phyloP scores from a whole-genome alignment of 768 basidiomycete species.

The Serendipita sp. region DNA sequence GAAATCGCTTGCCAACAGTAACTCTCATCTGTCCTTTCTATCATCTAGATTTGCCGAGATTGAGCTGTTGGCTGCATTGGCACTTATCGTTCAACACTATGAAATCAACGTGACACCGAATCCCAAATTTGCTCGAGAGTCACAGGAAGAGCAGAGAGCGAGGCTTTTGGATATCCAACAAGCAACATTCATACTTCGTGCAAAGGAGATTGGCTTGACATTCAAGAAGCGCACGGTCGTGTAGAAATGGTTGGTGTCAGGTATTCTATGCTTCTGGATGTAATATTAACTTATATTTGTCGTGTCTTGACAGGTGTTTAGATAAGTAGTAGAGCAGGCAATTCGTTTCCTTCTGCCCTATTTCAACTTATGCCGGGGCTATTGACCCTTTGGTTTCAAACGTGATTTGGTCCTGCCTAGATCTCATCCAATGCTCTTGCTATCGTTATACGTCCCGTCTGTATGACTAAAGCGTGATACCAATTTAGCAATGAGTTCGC shows the following conservation, averaged over 20 bases:
- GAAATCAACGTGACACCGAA: neutral
- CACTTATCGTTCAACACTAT: neutral
- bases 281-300: too few relatives aligned
- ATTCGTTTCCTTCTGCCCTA: too few relatives aligned
- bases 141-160: neutral
- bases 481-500: too few relatives aligned
- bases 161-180: neutral
- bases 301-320: too few relatives aligned
- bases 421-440: too few relatives aligned
- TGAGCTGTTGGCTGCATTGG: neutral
- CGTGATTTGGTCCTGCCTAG: too few relatives aligned
- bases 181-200: neutral
- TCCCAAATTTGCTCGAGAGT: neutral
- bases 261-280: too few relatives aligned
- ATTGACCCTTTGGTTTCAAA: too few relatives aligned
- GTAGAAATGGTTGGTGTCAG: neutral
- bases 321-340: too few relatives aligned
- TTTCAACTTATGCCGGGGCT: too few relatives aligned
- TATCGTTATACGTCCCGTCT: too few relatives aligned
- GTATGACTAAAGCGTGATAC: too few relatives aligned
- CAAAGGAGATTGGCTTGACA: neutral
- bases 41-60: neutral
- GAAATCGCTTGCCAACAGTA: neutral
- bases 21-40: neutral
- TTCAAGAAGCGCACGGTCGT: neutral